Evolutionary conservation across 139 green algal genomes (phyloP).

Genomic region (Ettlia oleoabundans): DNA sequence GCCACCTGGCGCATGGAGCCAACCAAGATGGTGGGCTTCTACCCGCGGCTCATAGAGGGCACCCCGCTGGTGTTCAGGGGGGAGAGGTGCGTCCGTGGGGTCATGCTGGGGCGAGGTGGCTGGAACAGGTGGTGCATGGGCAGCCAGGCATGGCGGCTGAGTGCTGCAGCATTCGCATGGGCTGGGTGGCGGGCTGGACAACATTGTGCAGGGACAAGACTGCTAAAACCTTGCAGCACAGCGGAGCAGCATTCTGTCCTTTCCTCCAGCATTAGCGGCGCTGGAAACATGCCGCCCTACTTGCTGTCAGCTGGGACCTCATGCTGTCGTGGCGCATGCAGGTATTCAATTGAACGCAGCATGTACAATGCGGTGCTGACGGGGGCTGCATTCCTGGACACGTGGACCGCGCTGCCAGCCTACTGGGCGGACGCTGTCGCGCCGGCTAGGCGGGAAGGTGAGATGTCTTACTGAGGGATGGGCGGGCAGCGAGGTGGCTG

Average conservation of each 20-base stretch:
- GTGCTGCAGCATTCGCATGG: no score
- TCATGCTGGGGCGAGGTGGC: background rate
- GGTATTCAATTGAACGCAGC: slow-evolving; percentile 32
- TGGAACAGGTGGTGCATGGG: background rate
- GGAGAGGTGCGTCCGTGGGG: slow-evolving; percentile 3
- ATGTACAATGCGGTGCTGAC: slow-evolving; percentile 59
- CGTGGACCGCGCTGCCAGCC: slow-evolving; percentile 21
- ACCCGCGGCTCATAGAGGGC: slow-evolving; percentile 26
- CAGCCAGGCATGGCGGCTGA: background rate
- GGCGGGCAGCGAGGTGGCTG: no score
- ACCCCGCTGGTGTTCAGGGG: slow-evolving; percentile 1
- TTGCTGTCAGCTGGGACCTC: no score
- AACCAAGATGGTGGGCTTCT: slow-evolving; percentile 45
- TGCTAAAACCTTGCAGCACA: no score
- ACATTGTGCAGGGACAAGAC: no score
- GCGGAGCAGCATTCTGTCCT: no score
- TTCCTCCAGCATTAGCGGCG: no score
- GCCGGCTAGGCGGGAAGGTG: slow-evolving; percentile 2
- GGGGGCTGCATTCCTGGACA: slow-evolving; percentile 60
- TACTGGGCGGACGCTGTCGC: slow-evolving; percentile 45
- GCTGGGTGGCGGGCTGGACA: no score
- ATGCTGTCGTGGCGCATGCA: background rate
- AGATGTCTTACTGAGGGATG: background rate
- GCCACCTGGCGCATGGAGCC: slow-evolving; percentile 32
- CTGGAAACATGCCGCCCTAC: no score